Evolutionary conservation across 2,329 filamentous ascomycete genomes (phyloP).

Genomic region (Exophiala xenobiotica): DNA sequence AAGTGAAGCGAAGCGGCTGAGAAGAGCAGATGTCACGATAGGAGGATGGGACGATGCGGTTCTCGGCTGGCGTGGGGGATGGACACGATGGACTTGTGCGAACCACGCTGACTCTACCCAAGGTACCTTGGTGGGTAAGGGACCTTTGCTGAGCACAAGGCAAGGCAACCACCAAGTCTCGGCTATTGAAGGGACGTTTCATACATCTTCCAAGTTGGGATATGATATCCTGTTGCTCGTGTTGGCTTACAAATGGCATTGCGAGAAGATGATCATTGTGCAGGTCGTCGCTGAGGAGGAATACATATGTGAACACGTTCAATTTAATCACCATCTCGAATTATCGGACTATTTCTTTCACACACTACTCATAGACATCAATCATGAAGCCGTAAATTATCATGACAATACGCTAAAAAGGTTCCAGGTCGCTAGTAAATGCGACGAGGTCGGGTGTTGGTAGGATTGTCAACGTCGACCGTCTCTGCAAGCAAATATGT

Average conservation of each 20-base stretch:
- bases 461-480: neutral
- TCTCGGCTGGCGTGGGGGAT: neutral
- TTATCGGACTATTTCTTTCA: too few relatives aligned
- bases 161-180: neutral
- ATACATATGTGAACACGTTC: too few relatives aligned
- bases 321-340: too few relatives aligned
- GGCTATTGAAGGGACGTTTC: neutral
- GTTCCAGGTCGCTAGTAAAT: neutral
- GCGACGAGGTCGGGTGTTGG: neutral
- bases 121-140: neutral
- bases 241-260: neutral
- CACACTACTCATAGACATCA: too few relatives aligned
- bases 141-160: too few relatives aligned
- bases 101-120: neutral
- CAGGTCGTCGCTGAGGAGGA: too few relatives aligned
- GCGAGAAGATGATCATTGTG: too few relatives aligned
- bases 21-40: too few relatives aligned
- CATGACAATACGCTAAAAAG: neutral
- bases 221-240: neutral
- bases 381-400: neutral
- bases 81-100: neutral
- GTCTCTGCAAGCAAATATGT: neutral
- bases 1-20: neutral
- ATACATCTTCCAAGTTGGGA: neutral
- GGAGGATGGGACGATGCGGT: too few relatives aligned